These are phyloP conservation scores for Fistulinella cinereoalba DNA, from an alignment of 1,284 basidiomycete genomes.

Conservation along the genomic window DNA sequence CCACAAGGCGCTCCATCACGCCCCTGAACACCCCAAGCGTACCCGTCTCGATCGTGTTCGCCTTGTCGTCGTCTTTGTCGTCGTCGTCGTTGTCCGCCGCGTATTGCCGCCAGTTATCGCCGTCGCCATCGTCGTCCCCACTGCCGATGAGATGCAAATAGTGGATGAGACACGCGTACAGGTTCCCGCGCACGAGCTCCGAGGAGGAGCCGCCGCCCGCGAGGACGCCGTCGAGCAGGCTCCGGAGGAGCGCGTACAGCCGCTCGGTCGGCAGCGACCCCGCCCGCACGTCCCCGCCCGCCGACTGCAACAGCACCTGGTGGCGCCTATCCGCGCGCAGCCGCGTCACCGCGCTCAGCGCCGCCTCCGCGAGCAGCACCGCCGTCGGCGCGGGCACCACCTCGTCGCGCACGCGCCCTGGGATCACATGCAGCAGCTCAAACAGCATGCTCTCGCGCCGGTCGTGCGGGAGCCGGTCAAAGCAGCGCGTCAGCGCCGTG, in stretches of 20 bases:
- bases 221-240: constrained; percentile 73
- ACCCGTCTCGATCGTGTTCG: constrained; percentile 38
- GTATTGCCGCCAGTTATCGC: no score
- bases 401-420: constrained; percentile 59
- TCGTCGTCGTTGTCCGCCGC: no score
- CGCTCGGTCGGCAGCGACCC: constrained; percentile 78
- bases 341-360: constrained; percentile 81
- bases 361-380: constrained; percentile 78
- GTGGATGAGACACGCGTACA: constrained; percentile 91
- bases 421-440: constrained; percentile 80
- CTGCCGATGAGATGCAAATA: constrained; percentile 77
- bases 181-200: constrained; percentile 92
- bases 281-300: constrained; percentile 58
- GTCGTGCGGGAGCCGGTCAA: constrained; percentile 76
- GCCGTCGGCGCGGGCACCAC: constrained; percentile 70
- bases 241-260: constrained; percentile 72
- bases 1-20: constrained; percentile 71
- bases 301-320: constrained; percentile 61
- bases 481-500: constrained; percentile 80
- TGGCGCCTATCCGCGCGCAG: constrained; percentile 74
- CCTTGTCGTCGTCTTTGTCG: constrained; percentile 20
- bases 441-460: constrained; percentile 84
- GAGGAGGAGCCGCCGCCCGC: constrained; percentile 77
- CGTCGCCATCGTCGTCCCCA: no score
- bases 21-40: constrained; percentile 63